Evolutionary conservation across 2,329 filamentous ascomycete species (phyloP), one percentile per base, ranked within the genome.

Genomic region (Thermomyces lanuginosus): DNA sequence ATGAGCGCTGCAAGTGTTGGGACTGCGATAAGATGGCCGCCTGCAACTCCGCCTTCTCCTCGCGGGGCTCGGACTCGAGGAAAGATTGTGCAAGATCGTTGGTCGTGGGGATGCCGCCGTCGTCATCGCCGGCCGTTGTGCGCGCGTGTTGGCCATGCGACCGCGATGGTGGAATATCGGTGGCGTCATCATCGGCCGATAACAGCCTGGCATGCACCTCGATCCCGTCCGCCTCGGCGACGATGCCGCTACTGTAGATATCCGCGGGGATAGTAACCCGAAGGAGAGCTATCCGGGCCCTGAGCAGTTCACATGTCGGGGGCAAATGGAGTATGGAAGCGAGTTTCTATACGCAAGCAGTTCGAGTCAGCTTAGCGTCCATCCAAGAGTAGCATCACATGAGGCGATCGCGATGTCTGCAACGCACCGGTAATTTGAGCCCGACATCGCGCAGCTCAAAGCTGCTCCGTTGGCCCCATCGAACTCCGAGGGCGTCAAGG

Each of bases 391-490:
- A 5, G 14, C 16, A 7, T 24, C 4, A 18, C 12, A 12, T 8
- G n/a, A n/a, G n/a, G n/a, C 16, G 9, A 26, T 8, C 17, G 14
- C 9, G n/a, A 4, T 16, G 19, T 25, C 29, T 27, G 11, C 32
- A 24, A 51, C 61, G 41, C 61, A 80, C 82, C 63, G 81, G 69
- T 33, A 84, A 57, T 47, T 75, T 77, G 36, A 93, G 60, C 2
- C 77, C 81, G 31, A 93, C 76, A 63, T 95, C 77, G 40, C 76
- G 72, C 40, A 93, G 74, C 51, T 92, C 84, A 22, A 93, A 66
- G 1, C 78, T 76, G 21, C 76, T 89, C 38, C 76, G 75, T 50
- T 76, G 74, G 17, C 89, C 89, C 54, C 81, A 69, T 23, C 73
- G 74, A 39, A 93, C 70, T 41, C 91, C 82, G 36, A 95, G 58